These are phyloP conservation scores for Penicillium salamii DNA, from an alignment of 495 filamentous ascomycete species.

Conservation along the genomic window DNA sequence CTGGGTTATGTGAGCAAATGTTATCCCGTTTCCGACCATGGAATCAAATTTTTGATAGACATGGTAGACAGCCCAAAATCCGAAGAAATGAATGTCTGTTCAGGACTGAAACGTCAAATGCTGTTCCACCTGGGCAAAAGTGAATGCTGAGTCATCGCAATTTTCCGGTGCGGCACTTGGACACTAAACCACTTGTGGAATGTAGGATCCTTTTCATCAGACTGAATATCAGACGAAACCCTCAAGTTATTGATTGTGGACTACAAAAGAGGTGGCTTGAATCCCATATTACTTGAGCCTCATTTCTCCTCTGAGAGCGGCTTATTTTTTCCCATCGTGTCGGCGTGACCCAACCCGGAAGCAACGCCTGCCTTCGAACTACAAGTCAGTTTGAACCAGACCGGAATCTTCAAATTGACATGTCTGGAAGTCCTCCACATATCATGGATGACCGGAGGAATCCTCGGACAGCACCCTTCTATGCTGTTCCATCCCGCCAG, in stretches of 20 bases:
- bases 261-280: too few relatives aligned
- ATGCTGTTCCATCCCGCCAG: conserved; percentile 56
- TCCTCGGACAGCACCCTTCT: conserved; percentile 49
- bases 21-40: too few relatives aligned
- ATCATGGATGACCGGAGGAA: conserved; percentile 22
- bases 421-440: background rate
- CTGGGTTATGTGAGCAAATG: too few relatives aligned
- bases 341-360: background rate
- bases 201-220: conserved; percentile 1
- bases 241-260: background rate
- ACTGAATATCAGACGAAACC: background rate
- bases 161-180: background rate
- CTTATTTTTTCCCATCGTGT: background rate
- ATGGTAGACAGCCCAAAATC: too few relatives aligned
- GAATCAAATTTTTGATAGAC: too few relatives aligned
- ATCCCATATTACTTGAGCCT: too few relatives aligned
- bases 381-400: background rate
- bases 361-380: background rate
- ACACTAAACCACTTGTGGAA: conserved; percentile 10
- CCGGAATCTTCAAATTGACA: background rate
- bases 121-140: too few relatives aligned
- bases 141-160: conserved; percentile 1
- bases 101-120: too few relatives aligned
- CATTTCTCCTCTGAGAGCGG: too few relatives aligned
- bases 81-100: too few relatives aligned